Conservation (phyloP, 1,139 yeast genomes). For the Hyphopichia pseudoburtonii region DNA sequence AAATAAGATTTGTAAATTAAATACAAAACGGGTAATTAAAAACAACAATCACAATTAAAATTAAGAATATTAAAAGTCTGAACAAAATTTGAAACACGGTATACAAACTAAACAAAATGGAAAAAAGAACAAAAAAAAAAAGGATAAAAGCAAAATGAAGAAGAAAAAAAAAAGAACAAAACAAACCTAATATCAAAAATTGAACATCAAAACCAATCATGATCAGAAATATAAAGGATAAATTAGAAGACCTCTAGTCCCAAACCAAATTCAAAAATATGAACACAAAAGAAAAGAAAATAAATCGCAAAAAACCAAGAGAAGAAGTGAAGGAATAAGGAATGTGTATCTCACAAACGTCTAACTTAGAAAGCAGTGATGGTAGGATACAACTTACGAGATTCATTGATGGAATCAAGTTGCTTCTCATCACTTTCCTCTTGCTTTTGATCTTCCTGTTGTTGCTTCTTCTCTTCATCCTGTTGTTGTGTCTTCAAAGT, state of each 20-base stretch:
- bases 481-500: slow-evolving; percentile 16
- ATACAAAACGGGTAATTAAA: background rate
- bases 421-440: slow-evolving; percentile 8
- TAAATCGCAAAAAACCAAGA: slow-evolving; percentile 4
- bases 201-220: background rate
- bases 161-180: slow-evolving; percentile 2
- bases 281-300: slow-evolving; percentile 5
- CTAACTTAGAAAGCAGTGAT: slow-evolving; percentile 42
- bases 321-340: background rate
- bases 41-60: background rate
- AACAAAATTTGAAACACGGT: background rate
- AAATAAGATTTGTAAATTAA: background rate
- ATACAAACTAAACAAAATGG: slow-evolving; percentile 3
- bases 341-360: background rate
- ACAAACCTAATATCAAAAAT: background rate
- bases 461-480: too few relatives aligned
- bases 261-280: background rate
- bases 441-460: slow-evolving; percentile 9
- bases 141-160: slow-evolving; percentile 4
- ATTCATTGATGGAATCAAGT: slow-evolving; percentile 4
- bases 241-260: background rate
- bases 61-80: background rate
- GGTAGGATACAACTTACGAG: slow-evolving; percentile 37
- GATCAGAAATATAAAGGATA: background rate
- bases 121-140: slow-evolving; percentile 4